phyloP scores from a whole-genome alignment of 306 rosid species.

The Elaeagnus macrophylla region DNA sequence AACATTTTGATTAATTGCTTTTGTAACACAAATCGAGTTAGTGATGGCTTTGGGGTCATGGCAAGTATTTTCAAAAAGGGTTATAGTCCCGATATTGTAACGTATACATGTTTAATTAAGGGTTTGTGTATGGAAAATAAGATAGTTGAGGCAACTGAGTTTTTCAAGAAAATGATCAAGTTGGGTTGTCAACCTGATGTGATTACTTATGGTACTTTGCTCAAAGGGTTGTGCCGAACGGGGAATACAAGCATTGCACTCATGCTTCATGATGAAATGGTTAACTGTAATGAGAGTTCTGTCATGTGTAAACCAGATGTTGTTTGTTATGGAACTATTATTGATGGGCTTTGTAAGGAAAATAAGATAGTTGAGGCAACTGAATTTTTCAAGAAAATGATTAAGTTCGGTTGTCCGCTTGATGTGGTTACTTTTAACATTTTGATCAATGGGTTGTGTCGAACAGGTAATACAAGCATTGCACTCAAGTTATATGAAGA shows the following conservation, averaged over 20 bases:
- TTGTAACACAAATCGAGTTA: conserved; percentile 20
- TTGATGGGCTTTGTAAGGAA: conserved; percentile 43
- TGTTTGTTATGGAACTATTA: conserved; percentile 22
- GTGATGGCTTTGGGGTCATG: conserved; percentile 26
- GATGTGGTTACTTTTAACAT: conserved; percentile 25
- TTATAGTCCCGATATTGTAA: conserved; percentile 20
- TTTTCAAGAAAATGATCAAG: conserved; percentile 26
- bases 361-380: conserved; percentile 27
- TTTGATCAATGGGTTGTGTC: conserved; percentile 39
- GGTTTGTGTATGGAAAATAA: conserved; percentile 37
- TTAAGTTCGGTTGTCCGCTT: conserved; percentile 28
- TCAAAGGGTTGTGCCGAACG: conserved; percentile 38
- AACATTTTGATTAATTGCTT: conserved; percentile 36
- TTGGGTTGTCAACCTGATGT: conserved; percentile 29
- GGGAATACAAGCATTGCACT: conserved; percentile 26
- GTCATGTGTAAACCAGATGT: conserved; percentile 30
- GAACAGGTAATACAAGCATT: conserved; percentile 21
- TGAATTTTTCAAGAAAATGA: conserved; percentile 22
- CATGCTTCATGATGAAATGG: conserved; percentile 36
- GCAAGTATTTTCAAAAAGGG: conserved; percentile 31
- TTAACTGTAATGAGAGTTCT: conserved; percentile 18
- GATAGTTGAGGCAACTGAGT: conserved; percentile 21
- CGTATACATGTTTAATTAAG: conserved; percentile 29
- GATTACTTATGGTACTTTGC: conserved; percentile 28
- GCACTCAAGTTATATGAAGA: conserved; percentile 36